phyloP scores from a whole-genome alignment of 2,329 filamentous ascomycete species.

The Periconia digitata region DNA sequence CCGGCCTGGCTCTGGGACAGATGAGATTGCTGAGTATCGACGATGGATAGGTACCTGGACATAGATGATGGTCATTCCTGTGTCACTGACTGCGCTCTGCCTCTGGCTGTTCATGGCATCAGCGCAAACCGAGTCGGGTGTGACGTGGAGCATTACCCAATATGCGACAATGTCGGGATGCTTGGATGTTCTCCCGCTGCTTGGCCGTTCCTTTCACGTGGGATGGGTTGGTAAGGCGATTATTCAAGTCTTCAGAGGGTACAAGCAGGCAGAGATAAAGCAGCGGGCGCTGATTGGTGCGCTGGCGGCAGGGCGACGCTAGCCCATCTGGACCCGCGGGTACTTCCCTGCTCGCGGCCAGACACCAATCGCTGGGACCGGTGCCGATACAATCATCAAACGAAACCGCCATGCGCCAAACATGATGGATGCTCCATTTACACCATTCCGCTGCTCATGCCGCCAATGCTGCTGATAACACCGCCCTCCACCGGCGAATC shows the following conservation, averaged over 20 bases:
- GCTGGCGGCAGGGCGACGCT: conserved; percentile 4
- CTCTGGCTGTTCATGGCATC: no score
- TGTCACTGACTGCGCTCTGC: no score
- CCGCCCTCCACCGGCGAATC: no score
- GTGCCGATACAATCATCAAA: not conserved
- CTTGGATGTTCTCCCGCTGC: conserved; percentile 10
- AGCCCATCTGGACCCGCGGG: not conserved
- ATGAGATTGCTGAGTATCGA: no score
- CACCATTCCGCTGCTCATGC: not conserved
- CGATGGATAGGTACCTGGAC: no score
- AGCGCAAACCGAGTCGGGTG: not conserved
- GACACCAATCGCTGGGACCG: not conserved
- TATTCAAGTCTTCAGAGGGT: conserved; percentile 17
- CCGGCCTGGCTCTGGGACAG: no score
- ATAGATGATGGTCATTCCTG: no score
- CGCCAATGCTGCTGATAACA: not conserved
- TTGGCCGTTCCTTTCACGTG: conserved; percentile 25
- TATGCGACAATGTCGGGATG: not conserved
- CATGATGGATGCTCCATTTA: not conserved
- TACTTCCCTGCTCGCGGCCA: not conserved
- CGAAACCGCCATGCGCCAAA: not conserved
- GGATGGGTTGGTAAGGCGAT: conserved; percentile 22
- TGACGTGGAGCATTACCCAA: not conserved
- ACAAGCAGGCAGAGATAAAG: no score
- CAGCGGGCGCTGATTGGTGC: conserved; percentile 14